phyloP scores from a whole-genome alignment of 2,329 filamentous ascomycete species.

The Pseudocercospora musae region DNA sequence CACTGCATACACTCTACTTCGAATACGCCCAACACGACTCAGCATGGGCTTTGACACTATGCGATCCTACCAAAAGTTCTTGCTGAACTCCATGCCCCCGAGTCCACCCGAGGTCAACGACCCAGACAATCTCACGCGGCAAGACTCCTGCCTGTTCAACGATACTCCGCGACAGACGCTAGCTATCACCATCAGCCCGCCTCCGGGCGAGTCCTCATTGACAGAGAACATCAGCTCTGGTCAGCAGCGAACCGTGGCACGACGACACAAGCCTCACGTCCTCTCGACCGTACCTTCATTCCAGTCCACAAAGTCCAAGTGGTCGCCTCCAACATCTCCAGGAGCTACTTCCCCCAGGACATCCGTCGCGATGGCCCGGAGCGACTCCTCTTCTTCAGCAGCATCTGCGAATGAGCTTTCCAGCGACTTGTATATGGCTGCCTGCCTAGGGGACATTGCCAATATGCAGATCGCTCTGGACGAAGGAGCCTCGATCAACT shows the following conservation, averaged over 20 bases:
- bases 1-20: not conserved
- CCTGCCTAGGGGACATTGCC: slow-evolving; percentile 31
- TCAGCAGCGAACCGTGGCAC: slow-evolving; percentile 13
- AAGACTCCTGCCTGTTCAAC: slow-evolving; percentile 22
- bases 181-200: not conserved
- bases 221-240: slow-evolving; percentile 13
- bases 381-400: slow-evolving; percentile 13
- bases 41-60: slow-evolving; percentile 26
- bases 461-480: slow-evolving; percentile 28
- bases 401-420: slow-evolving; percentile 19
- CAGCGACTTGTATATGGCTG: slow-evolving; percentile 29
- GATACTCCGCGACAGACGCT: slow-evolving; percentile 5
- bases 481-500: slow-evolving; percentile 31
- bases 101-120: slow-evolving; percentile 8
- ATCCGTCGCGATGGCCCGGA: slow-evolving; percentile 15
- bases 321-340: slow-evolving; percentile 34
- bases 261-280: slow-evolving; percentile 19
- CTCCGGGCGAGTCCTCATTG: not conserved
- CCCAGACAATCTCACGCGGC: slow-evolving; percentile 16
- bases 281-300: slow-evolving; percentile 27
- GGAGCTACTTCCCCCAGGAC: slow-evolving; percentile 27
- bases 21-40: not conserved
- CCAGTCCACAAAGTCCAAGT: slow-evolving; percentile 27
- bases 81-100: slow-evolving; percentile 11
- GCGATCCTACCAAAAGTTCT: slow-evolving; percentile 20